Conservation (phyloP, 2,329 filamentous ascomycete genomes). For the Aspergillus nomiae region DNA sequence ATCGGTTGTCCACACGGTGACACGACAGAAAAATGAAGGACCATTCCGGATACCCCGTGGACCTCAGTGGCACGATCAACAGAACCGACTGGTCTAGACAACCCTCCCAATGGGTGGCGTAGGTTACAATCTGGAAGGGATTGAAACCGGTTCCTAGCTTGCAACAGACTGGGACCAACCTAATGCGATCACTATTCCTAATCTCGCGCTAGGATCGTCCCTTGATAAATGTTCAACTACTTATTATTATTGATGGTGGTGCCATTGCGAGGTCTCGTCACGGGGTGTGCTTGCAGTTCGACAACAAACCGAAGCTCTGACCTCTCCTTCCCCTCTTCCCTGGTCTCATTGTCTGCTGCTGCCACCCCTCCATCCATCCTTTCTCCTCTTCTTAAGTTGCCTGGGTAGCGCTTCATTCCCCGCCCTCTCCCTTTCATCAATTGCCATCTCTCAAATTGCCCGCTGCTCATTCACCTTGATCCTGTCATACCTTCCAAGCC, state of each 20-base stretch:
- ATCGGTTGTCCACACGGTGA: background rate
- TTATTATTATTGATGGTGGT: background rate
- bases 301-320: background rate
- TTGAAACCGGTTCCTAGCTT: slow-evolving; percentile 2
- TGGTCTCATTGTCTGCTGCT: background rate
- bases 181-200: background rate
- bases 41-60: background rate
- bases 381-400: background rate
- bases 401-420: background rate
- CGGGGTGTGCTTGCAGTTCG: background rate
- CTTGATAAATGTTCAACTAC: background rate
- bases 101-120: background rate
- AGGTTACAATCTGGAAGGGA: background rate
- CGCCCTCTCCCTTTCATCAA: background rate
- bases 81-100: background rate
- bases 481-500: background rate
- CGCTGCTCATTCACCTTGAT: background rate
- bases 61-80: background rate
- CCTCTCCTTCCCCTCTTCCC: slow-evolving; percentile 6
- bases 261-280: background rate
- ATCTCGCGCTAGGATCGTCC: background rate
- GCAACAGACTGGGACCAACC: background rate
- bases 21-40: background rate
- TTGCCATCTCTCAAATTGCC: background rate
- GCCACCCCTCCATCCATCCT: background rate